Conservation (phyloP, 2,329 filamentous ascomycete genomes). For the Fusarium tanahbumbuense region DNA sequence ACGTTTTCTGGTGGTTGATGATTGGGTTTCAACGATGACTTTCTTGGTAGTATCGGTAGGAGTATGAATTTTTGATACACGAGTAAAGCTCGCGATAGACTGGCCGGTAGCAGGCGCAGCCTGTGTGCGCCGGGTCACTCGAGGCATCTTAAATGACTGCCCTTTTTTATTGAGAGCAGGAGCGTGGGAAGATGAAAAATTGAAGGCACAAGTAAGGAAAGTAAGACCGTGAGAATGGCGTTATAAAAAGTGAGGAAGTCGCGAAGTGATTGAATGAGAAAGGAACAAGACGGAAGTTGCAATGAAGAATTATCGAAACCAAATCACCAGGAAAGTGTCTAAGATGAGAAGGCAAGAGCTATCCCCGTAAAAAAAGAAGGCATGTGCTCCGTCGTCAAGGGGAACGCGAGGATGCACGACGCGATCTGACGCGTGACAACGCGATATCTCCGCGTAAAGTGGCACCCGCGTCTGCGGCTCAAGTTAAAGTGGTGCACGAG, state of each 20-base stretch:
- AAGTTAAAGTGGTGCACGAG: constrained; percentile 11
- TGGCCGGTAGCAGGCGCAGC: constrained; percentile 35
- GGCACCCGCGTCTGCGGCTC: neutral
- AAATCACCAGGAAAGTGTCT: constrained; percentile 14
- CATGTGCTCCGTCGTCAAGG: constrained; percentile 37
- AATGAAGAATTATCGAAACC: constrained; percentile 1
- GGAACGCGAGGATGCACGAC: constrained; percentile 28
- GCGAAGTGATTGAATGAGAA: constrained; percentile 1
- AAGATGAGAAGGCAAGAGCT: constrained; percentile 25
- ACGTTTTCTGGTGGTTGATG: constrained; percentile 51
- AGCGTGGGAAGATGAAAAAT: neutral
- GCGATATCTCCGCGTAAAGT: constrained; percentile 26
- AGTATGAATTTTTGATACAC: constrained; percentile 58
- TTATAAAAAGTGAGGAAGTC: constrained; percentile 15
- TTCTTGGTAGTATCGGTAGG: constrained; percentile 52
- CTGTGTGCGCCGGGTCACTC: constrained; percentile 43
- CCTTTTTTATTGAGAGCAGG: constrained; percentile 8
- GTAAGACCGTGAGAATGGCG: neutral
- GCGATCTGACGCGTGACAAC: constrained; percentile 2
- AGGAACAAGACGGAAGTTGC: constrained; percentile 8
- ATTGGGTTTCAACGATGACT: constrained; percentile 41
- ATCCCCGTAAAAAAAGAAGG: constrained; percentile 15
- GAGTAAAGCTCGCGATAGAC: constrained; percentile 59
- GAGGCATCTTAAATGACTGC: constrained; percentile 40
- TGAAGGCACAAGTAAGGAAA: constrained; percentile 9